Evolutionary conservation across 1,284 basidiomycete species (phyloP), one percentile per base, ranked within the genome.

Genomic region (Moesziomyces aphidis): DNA sequence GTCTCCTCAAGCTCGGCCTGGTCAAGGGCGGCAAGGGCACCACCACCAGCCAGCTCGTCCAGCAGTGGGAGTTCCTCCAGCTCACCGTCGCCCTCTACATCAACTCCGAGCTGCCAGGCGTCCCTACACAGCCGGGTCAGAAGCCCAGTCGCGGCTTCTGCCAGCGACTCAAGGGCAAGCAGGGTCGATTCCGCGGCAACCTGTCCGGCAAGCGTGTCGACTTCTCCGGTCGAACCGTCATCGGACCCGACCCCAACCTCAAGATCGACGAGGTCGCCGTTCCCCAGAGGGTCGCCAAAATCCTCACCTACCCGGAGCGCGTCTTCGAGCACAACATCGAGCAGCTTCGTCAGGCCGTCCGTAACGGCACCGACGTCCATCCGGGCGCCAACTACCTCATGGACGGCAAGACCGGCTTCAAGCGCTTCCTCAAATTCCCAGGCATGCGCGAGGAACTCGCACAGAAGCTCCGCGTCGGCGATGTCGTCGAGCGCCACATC

Each of bases 151-250:
- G 83, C 65, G 97, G 97, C 17, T 97, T 99, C 83, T 97, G 97
- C 54, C 97, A 99, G 84, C 92, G 97, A 21, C 88, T 99, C 63
- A 99, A 99, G 87, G 97, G 97, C 48, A 99, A 99, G 85, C 95
- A 98, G 86, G 97, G 97, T 81, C 94, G 97, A 61, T 99, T 99
- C 87, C 90, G 97, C 85, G 97, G 97, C 31, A 99, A 99, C 85
- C 88, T 99, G 21, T 98, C 95, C 0, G 97, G 97, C 70, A 99
- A 99, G 86, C 94, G 97, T 86, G 97, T 99, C 78, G 97, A 99
- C 85, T 99, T 99, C 84, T 98, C 95, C 1, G 97, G 92, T 19
- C 92, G 97, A 80, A 99, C 97, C 6, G 97, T 99, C 86, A 99
- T 99, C 82, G 96, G 94, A 3, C 97, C 97, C 0, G 97, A 99